Conservation (phyloP, 1,284 basidiomycete species). For the Hypsizygus ulmarius region DNA sequence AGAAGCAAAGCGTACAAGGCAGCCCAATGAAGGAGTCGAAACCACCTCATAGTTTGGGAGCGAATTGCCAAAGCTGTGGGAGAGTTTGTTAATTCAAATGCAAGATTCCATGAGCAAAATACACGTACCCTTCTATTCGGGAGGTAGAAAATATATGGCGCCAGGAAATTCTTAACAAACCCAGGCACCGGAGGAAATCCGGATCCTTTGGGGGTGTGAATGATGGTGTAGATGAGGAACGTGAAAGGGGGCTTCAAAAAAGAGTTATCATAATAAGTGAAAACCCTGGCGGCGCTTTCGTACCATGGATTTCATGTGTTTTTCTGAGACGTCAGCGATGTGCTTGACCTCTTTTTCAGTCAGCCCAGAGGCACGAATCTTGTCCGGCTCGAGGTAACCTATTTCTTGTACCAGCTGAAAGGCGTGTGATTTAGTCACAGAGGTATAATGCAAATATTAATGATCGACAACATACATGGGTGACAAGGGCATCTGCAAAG, state of each 20-base stretch:
- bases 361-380: conserved; percentile 17
- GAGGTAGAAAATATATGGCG: conserved; percentile 17
- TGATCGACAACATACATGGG: conserved; percentile 11
- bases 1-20: background rate
- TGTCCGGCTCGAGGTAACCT: conserved; percentile 16
- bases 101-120: background rate
- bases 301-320: conserved; percentile 21
- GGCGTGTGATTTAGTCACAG: background rate
- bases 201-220: conserved; percentile 18
- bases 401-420: conserved; percentile 18
- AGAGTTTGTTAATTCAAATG: background rate
- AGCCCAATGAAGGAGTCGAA: background rate
- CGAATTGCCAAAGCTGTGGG: conserved; percentile 19
- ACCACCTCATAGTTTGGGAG: conserved; percentile 6
- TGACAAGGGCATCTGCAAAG: conserved; percentile 13
- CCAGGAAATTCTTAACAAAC: conserved; percentile 16
- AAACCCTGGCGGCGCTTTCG: background rate
- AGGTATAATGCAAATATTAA: background rate
- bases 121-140: conserved; percentile 16
- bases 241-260: conserved; percentile 13
- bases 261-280: background rate
- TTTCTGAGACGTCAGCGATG: conserved; percentile 15
- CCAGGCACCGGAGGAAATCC: conserved; percentile 18
- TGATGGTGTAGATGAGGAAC: conserved; percentile 19
- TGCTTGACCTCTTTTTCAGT: conserved; percentile 18